Evolutionary conservation across 1,139 yeast genomes (phyloP).

Genomic region (Hansenula sp.): DNA sequence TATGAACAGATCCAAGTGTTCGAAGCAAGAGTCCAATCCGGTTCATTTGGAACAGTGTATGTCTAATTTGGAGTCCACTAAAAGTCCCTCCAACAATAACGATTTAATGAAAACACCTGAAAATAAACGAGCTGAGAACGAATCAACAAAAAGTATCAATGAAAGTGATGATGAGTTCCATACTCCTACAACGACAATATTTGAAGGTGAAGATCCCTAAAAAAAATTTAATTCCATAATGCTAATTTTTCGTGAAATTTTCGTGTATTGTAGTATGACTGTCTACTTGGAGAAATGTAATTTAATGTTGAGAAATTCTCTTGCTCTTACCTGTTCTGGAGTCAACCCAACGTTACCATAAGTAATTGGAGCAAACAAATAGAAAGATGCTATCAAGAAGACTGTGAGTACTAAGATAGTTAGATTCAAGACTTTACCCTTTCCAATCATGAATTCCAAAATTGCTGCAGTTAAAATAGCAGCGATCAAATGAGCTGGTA

Average conservation of each 20-base stretch:
- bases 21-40: no score
- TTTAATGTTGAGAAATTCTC: slow-evolving; percentile 81
- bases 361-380: slow-evolving; percentile 76
- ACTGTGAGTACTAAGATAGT: slow-evolving; percentile 32
- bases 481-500: slow-evolving; percentile 93
- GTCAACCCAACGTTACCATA: slow-evolving; percentile 73
- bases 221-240: neutral
- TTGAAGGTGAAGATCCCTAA: neutral
- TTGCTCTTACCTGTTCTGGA: slow-evolving; percentile 57
- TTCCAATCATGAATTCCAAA: slow-evolving; percentile 73
- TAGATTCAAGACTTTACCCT: slow-evolving; percentile 36
- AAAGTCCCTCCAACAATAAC: neutral
- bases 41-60: no score
- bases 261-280: no score
- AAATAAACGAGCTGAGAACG: neutral
- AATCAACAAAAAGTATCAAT: slow-evolving; percentile 1
- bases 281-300: slow-evolving; percentile 79
- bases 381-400: slow-evolving; percentile 58
- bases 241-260: neutral
- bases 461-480: slow-evolving; percentile 80
- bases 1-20: neutral
- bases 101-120: slow-evolving; percentile 2
- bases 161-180: slow-evolving; percentile 14
- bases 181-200: slow-evolving; percentile 7
- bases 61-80: no score